Evolutionary conservation across 495 filamentous ascomycete species (phyloP).

Genomic region (Penicillium fimorum): DNA sequence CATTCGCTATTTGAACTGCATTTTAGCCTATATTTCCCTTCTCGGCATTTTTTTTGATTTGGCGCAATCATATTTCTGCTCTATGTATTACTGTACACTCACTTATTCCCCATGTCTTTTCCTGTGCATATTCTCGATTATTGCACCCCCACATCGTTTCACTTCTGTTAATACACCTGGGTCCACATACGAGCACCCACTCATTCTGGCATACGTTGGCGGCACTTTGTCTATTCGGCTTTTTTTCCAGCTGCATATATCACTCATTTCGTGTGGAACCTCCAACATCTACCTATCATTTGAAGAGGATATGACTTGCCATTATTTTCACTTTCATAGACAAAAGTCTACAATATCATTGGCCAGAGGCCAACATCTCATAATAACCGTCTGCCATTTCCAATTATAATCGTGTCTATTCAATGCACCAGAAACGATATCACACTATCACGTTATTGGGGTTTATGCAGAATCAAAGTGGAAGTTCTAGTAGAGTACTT

Average conservation of each 20-base stretch:
- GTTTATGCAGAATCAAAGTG: too few species aligned
- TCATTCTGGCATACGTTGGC: constrained; percentile 3
- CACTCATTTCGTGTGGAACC: constrained; percentile 7
- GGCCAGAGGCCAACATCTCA: constrained; percentile 1
- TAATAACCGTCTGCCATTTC: background rate
- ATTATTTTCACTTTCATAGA: background rate
- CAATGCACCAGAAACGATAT: background rate
- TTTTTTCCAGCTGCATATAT: constrained; percentile 11
- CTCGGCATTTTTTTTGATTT: constrained; percentile 4
- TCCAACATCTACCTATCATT: background rate
- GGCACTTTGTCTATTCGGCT: constrained; percentile 1
- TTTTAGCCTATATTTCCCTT: constrained; percentile 6
- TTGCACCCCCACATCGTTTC: constrained; percentile 6
- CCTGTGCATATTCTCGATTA: constrained; percentile 1
- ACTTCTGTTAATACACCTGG: constrained; percentile 13
- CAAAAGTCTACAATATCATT: background rate
- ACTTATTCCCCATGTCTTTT: background rate
- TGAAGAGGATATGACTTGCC: background rate
- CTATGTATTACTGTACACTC: constrained; percentile 4
- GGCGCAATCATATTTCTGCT: constrained; percentile 5
- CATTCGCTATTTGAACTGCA: constrained; percentile 16
- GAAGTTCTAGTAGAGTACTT: too few species aligned
- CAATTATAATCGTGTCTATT: background rate
- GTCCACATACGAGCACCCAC: constrained; percentile 3
- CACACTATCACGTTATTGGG: too few species aligned